Evolutionary conservation across 345 rosid genomes (phyloP).

Genomic region (Aegle marmelos): DNA sequence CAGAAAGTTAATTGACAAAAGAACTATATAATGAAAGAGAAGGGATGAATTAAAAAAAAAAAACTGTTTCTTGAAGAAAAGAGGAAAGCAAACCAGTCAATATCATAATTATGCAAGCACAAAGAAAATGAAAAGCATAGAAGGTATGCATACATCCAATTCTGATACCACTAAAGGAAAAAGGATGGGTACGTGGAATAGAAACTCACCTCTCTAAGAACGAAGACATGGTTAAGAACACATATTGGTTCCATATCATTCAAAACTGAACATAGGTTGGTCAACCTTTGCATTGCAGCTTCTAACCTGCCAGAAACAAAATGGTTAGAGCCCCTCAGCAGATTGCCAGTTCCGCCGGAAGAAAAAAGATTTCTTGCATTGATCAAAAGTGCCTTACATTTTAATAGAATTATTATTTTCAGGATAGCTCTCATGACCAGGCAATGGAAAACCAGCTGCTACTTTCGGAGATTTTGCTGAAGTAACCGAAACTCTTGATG

Average conservation of each 20-base stretch:
- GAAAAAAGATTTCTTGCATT: not conserved
- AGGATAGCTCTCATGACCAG: constrained; percentile 97
- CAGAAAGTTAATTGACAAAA: not conserved
- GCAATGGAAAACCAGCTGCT: constrained; percentile 64
- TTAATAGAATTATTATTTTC: constrained; percentile 86
- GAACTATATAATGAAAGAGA: not conserved
- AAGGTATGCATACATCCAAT: not conserved
- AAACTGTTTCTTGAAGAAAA: not conserved
- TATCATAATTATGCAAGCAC: not conserved
- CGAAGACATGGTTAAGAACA: constrained; percentile 94
- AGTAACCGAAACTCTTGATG: constrained; percentile 60
- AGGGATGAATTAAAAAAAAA: not conserved
- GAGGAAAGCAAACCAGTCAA: not conserved
- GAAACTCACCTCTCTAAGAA: constrained; percentile 84
- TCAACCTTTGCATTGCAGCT: constrained; percentile 99
- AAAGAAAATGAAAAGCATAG: not conserved
- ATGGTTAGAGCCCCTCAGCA: constrained; percentile 5
- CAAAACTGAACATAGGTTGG: constrained; percentile 86
- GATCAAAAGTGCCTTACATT: constrained; percentile 51
- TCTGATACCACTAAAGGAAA: constrained; percentile 6
- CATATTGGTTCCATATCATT: constrained; percentile 99
- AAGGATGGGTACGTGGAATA: not conserved
- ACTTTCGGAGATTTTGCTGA: constrained; percentile 80
- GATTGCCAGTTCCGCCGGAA: constrained; percentile 10
- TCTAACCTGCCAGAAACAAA: constrained; percentile 72